These are phyloP conservation scores for Gigaspora rosea DNA, from an alignment of 192 early-diverging fungal genomes.

Conservation along the genomic window DNA sequence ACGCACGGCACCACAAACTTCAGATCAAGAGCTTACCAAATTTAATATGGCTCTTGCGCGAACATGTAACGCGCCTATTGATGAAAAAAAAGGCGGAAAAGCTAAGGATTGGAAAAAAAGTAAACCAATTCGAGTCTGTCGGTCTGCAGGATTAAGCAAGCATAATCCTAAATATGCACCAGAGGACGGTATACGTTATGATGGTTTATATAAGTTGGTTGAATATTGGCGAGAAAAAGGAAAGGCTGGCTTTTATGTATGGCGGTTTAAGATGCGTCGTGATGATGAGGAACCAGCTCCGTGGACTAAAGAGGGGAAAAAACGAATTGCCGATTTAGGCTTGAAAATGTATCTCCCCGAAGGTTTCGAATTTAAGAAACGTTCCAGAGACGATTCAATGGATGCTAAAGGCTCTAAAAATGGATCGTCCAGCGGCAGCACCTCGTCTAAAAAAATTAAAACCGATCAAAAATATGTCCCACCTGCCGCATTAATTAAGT, in stretches of 20 bases:
- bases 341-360: constrained; percentile 42
- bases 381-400: no score
- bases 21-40: constrained; percentile 60
- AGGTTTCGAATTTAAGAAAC: neutral
- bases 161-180: constrained; percentile 55
- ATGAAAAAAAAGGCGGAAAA: constrained; percentile 41
- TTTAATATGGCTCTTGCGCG: constrained; percentile 60
- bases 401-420: constrained; percentile 17
- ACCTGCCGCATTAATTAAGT: constrained; percentile 21
- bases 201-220: constrained; percentile 68
- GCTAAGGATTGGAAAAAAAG: constrained; percentile 59
- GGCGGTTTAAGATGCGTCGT: constrained; percentile 64
- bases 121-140: constrained; percentile 59
- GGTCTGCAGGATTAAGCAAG: constrained; percentile 51
- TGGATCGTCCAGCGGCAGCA: neutral
- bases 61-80: constrained; percentile 55
- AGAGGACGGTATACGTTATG: constrained; percentile 58
- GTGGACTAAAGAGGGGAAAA: constrained; percentile 60
- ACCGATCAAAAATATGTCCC: constrained; percentile 21
- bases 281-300: constrained; percentile 66
- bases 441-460: neutral
- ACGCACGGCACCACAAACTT: constrained; percentile 52
- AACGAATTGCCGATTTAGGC: constrained; percentile 44
- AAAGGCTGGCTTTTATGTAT: constrained; percentile 51
- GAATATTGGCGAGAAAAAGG: constrained; percentile 63